Percentiles rank a stretch among this genome's conserved stretches.
phyloP scores from a whole-genome alignment of 306 rosid genomes.

The Astragalus glycyphyllos region DNA sequence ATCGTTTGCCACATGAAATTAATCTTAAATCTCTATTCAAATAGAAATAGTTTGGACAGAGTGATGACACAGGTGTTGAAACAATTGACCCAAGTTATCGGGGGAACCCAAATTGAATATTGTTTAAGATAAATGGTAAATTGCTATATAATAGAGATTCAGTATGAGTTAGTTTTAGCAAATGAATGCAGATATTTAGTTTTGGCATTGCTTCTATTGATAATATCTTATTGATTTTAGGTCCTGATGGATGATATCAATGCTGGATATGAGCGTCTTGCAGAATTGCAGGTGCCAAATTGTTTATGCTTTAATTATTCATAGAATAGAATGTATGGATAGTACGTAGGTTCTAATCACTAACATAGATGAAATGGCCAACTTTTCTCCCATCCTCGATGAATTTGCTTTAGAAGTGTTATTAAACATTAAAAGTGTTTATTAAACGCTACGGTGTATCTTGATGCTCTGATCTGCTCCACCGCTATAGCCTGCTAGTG shows the following conservation, averaged over 20 bases:
- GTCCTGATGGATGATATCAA: conserved; percentile 94
- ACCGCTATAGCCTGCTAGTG: no score
- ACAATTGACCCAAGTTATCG: conserved; percentile 1
- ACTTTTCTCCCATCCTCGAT: neutral
- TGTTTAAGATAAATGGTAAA: neutral
- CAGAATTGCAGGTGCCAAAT: conserved; percentile 76
- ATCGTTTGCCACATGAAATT: neutral
- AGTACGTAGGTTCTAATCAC: neutral
- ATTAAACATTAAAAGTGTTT: no score
- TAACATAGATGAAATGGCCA: neutral
- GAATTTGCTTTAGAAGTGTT: neutral
- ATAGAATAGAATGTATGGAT: neutral
- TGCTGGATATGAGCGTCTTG: conserved; percentile 94
- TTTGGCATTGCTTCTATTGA: conserved; percentile 22
- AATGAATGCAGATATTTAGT: conserved; percentile 28
- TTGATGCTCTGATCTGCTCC: no score
- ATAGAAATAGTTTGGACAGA: conserved; percentile 20
- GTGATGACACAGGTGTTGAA: conserved; percentile 1
- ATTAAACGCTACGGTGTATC: no score
- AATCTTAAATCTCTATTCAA: neutral
- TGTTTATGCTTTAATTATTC: conserved; percentile 25
- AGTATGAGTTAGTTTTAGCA: conserved; percentile 33
- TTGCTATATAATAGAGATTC: conserved; percentile 16
- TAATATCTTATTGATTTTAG: conserved; percentile 51
- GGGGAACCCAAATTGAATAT: conserved; percentile 9